Evolutionary conservation across 176 grass and related monocot species (phyloP).

Genomic region (Oryza glaberrima): DNA sequence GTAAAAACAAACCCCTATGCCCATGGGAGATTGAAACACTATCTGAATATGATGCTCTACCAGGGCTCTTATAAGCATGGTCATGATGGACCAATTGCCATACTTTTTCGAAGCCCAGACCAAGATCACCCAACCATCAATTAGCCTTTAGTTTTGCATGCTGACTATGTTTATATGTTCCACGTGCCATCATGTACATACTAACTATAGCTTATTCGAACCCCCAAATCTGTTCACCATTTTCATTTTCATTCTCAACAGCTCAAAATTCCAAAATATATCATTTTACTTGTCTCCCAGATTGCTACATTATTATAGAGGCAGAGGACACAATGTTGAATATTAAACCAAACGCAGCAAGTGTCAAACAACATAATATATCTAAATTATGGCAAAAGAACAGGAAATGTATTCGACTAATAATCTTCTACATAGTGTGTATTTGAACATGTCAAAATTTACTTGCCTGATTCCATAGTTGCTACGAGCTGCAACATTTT

Average conservation of each 20-base stretch:
- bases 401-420: neutral
- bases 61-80: neutral
- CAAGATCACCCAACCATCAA: constrained; percentile 21
- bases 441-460: neutral
- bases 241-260: neutral
- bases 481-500: neutral
- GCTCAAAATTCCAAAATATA: neutral
- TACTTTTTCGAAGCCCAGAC: neutral
- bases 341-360: neutral
- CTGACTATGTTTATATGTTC: neutral
- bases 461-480: neutral
- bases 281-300: neutral
- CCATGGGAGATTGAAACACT: neutral
- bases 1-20: neutral
- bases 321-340: neutral
- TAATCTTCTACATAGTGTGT: neutral
- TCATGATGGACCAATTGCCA: neutral
- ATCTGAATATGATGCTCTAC: constrained; percentile 11
- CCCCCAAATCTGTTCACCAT: too few species aligned
- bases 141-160: neutral
- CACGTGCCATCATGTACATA: constrained; percentile 13
- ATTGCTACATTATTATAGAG: neutral
- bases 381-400: neutral
- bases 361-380: neutral
- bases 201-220: too few species aligned